phyloP scores from a whole-genome alignment of 805 yeast genomes.

The Metschnikowia shivogae region DNA sequence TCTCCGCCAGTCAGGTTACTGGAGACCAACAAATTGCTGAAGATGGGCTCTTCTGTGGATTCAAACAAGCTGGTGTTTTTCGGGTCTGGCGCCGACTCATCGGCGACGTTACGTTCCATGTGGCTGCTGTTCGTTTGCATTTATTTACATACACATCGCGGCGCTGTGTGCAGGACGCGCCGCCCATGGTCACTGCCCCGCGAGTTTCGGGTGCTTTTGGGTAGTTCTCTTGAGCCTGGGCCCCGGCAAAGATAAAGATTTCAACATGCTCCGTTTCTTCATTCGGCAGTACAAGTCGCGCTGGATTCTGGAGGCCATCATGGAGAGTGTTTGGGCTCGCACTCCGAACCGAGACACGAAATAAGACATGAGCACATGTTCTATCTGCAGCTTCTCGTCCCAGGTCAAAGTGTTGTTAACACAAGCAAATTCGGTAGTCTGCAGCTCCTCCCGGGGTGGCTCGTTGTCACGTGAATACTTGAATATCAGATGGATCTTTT shows the following conservation, averaged over 20 bases:
- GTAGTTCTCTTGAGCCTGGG: too few relatives aligned
- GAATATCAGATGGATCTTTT: slow-evolving; percentile 32
- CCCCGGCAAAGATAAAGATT: not conserved
- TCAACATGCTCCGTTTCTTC: slow-evolving; percentile 1
- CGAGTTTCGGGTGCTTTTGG: too few relatives aligned
- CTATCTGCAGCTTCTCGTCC: not conserved
- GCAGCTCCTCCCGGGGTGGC: not conserved
- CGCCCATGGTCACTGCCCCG: too few relatives aligned
- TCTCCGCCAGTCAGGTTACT: not conserved
- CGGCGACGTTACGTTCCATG: too few relatives aligned
- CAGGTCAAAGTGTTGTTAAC: slow-evolving; percentile 4
- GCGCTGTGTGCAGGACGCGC: too few relatives aligned
- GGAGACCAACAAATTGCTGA: slow-evolving; percentile 1
- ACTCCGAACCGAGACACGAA: slow-evolving; percentile 2
- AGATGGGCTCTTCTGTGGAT: not conserved
- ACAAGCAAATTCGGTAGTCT: not conserved
- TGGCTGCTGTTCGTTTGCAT: too few relatives aligned
- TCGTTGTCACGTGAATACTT: slow-evolving; percentile 4
- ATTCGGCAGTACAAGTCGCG: not conserved
- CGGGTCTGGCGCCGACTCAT: not conserved
- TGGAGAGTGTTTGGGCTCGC: not conserved
- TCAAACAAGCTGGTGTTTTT: not conserved
- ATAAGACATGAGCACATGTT: not conserved
- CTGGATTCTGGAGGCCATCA: slow-evolving; percentile 1
- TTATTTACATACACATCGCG: too few relatives aligned